Percentiles rank a stretch among this genome's conserved stretches.
Evolutionary conservation across 108 stramenopile species (phyloP).

Genomic region (Discostella pseudostelligera): DNA sequence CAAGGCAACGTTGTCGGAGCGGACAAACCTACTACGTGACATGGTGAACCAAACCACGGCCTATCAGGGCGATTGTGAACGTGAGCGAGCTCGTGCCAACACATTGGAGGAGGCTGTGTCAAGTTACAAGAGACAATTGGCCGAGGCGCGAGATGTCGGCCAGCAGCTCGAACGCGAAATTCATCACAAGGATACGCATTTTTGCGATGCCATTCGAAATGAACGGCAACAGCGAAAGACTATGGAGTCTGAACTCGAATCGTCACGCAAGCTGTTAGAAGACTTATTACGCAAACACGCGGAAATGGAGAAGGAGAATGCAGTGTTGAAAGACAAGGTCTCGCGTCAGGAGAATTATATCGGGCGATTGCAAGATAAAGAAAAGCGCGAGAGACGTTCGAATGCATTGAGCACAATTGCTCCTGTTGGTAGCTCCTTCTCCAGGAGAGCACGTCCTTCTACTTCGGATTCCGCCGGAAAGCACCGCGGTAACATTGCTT

Average conservation of each 20-base stretch:
- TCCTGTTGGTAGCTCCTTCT: background rate
- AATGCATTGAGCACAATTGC: background rate
- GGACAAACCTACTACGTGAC: conserved; percentile 29
- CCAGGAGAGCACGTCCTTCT: conserved; percentile 1
- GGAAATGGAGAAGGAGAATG: conserved; percentile 35
- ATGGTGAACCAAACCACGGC: conserved; percentile 24
- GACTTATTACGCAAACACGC: conserved; percentile 7
- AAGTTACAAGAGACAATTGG: conserved; percentile 10
- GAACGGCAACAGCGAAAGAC: conserved; percentile 34
- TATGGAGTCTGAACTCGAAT: conserved; percentile 22
- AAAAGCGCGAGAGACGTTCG: conserved; percentile 22
- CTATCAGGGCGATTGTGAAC: conserved; percentile 12
- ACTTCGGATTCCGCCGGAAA: background rate
- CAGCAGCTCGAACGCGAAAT: conserved; percentile 19
- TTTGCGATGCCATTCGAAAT: conserved; percentile 20
- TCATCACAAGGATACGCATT: conserved; percentile 24
- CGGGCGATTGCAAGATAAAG: conserved; percentile 24
- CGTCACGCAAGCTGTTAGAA: conserved; percentile 20
- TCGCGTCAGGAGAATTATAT: conserved; percentile 36
- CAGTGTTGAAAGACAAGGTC: conserved; percentile 16
- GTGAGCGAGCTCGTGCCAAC: conserved; percentile 1
- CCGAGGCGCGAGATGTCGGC: background rate
- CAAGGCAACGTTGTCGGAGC: conserved; percentile 31
- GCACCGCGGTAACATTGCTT: too few species aligned
- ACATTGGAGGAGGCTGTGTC: conserved; percentile 5